Evolutionary conservation across 768 basidiomycete genomes (phyloP).

Genomic region (Calocera viscosa): DNA sequence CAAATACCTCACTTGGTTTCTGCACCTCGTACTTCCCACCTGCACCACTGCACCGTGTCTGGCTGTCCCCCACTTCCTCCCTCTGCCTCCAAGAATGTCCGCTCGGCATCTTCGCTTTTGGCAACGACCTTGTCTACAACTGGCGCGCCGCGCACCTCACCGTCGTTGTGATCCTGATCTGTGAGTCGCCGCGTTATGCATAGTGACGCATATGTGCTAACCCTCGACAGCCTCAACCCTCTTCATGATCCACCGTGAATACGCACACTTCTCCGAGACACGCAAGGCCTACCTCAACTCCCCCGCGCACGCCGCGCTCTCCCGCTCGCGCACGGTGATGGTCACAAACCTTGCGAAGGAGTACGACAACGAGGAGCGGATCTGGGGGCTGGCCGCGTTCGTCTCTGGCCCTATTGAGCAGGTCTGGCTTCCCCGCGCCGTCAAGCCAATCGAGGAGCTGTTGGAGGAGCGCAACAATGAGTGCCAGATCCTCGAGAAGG

Average conservation of each 20-base stretch:
- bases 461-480: slow-evolving; percentile 16
- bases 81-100: too few species aligned
- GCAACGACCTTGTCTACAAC: slow-evolving; percentile 50
- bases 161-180: slow-evolving; percentile 23
- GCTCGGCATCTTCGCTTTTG: slow-evolving; percentile 64
- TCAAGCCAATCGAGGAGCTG: slow-evolving; percentile 11
- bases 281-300: slow-evolving; percentile 5
- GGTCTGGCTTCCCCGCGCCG: slow-evolving; percentile 9
- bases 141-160: slow-evolving; percentile 62
- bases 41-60: too few species aligned
- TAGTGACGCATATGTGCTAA: not conserved
- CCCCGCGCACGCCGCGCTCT: slow-evolving; percentile 3
- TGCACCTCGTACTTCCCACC: too few species aligned
- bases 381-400: slow-evolving; percentile 8
- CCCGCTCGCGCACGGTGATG: slow-evolving; percentile 11
- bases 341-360: slow-evolving; percentile 6
- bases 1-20: too few species aligned
- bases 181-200: not conserved
- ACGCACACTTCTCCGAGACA: slow-evolving; percentile 23
- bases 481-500: slow-evolving; percentile 26
- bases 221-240: slow-evolving; percentile 22
- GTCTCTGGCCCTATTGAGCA: slow-evolving; percentile 6
- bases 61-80: too few species aligned
- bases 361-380: not conserved
- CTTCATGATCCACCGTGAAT: slow-evolving; percentile 25